Evolutionary conservation across 257 asterid species (phyloP).

Genomic region (Eustoma russellianum): DNA sequence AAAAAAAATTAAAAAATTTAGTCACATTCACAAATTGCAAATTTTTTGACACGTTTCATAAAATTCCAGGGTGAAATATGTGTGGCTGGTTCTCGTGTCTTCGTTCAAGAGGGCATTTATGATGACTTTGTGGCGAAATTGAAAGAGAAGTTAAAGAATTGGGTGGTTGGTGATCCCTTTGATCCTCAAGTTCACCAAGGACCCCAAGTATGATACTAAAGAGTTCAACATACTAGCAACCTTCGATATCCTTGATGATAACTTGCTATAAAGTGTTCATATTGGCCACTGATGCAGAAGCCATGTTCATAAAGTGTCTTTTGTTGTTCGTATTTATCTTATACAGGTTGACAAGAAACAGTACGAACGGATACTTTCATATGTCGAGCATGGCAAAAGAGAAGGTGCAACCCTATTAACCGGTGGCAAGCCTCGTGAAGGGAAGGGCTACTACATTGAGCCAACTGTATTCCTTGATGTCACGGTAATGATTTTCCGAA

Average conservation of each 20-base stretch:
- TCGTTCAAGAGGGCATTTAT: slow-evolving; percentile 36
- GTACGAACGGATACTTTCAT: slow-evolving; percentile 25
- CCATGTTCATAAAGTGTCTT: no score
- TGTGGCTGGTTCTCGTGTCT: slow-evolving; percentile 36
- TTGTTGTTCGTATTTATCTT: background rate
- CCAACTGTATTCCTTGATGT: slow-evolving; percentile 36
- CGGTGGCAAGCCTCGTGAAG: slow-evolving; percentile 26
- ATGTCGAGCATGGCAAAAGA: slow-evolving; percentile 30
- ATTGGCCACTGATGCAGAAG: background rate
- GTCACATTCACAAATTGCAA: no score
- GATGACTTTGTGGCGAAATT: slow-evolving; percentile 23
- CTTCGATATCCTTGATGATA: no score
- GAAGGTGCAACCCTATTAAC: slow-evolving; percentile 33
- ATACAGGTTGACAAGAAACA: slow-evolving; percentile 32
- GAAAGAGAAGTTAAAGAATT: slow-evolving; percentile 18
- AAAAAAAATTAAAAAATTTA: no score
- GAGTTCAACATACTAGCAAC: background rate
- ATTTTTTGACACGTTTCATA: background rate
- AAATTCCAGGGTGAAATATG: slow-evolving; percentile 34
- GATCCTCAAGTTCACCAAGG: slow-evolving; percentile 32
- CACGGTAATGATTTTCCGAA: slow-evolving; percentile 9
- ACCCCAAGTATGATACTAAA: slow-evolving; percentile 26
- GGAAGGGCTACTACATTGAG: slow-evolving; percentile 33
- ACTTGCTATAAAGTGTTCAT: background rate
- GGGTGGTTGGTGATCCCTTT: slow-evolving; percentile 43